Evolutionary conservation across 441 rosid genomes (phyloP).

Genomic region (Dalechampia spathulata): DNA sequence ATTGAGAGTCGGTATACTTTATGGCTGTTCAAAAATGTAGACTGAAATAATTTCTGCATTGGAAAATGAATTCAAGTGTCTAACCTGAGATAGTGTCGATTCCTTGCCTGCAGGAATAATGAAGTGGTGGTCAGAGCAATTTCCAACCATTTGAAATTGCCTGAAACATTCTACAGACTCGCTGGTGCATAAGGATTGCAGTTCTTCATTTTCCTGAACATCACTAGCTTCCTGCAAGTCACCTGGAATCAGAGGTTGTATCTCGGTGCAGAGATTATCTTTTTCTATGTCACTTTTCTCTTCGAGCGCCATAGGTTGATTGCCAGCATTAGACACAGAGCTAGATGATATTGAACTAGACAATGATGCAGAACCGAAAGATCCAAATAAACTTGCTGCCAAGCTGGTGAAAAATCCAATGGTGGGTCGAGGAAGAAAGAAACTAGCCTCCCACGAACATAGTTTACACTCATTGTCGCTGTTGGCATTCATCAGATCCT

Average conservation of each 20-base stretch:
- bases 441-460: slow-evolving; percentile 26
- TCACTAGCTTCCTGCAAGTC: slow-evolving; percentile 30
- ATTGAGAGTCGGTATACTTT: too few species aligned
- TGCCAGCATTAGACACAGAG: slow-evolving; percentile 29
- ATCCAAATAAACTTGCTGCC: slow-evolving; percentile 51
- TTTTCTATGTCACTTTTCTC: slow-evolving; percentile 28
- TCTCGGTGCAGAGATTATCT: slow-evolving; percentile 28
- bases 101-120: slow-evolving; percentile 34
- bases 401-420: slow-evolving; percentile 57
- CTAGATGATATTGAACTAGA: slow-evolving; percentile 28
- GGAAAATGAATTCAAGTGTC: slow-evolving; percentile 16
- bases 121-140: slow-evolving; percentile 82
- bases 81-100: slow-evolving; percentile 49
- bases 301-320: slow-evolving; percentile 23
- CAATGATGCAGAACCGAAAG: slow-evolving; percentile 35
- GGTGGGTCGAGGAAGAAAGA: slow-evolving; percentile 56
- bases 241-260: slow-evolving; percentile 20
- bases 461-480: slow-evolving; percentile 23
- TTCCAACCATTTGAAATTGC: slow-evolving; percentile 69
- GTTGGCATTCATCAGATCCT: slow-evolving; percentile 41
- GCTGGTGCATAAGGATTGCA: slow-evolving; percentile 16
- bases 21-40: too few species aligned
- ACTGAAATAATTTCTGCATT: not conserved
- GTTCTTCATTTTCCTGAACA: slow-evolving; percentile 22
- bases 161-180: slow-evolving; percentile 25